Percentiles rank a stretch among this genome's conserved stretches.
phyloP scores from a whole-genome alignment of 1,284 basidiomycete genomes.

The Ceratobasidium sp. region DNA sequence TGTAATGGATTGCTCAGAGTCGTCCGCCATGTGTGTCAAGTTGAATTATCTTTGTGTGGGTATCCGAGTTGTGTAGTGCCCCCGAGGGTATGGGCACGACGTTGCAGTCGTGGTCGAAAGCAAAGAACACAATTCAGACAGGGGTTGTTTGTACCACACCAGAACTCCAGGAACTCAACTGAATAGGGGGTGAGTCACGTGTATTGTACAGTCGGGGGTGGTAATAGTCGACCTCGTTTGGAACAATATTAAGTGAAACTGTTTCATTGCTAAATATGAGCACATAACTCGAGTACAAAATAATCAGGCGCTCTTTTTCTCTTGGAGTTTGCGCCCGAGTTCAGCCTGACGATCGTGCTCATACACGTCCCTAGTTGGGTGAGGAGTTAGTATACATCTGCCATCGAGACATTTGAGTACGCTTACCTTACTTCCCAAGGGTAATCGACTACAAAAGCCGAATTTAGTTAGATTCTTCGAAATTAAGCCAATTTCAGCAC shows the following conservation, averaged over 20 bases:
- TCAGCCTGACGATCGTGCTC: conserved; percentile 77
- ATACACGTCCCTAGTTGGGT: conserved; percentile 73
- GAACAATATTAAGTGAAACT: conserved; percentile 1
- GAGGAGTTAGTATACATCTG: conserved; percentile 45
- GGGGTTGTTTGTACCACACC: neutral
- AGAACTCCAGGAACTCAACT: neutral
- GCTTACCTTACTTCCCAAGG: conserved; percentile 84
- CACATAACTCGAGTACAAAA: neutral
- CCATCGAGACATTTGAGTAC: conserved; percentile 44
- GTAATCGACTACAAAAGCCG: conserved; percentile 73
- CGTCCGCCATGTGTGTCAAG: conserved; percentile 24
- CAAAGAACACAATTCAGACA: neutral
- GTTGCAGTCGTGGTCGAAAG: conserved; percentile 13
- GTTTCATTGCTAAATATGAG: conserved; percentile 6
- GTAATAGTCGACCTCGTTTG: neutral
- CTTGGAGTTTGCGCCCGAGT: conserved; percentile 40
- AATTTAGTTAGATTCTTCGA: neutral
- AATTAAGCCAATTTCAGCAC: conserved; percentile 21
- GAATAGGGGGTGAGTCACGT: conserved; percentile 32
- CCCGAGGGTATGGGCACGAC: conserved; percentile 20
- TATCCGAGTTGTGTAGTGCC: conserved; percentile 2
- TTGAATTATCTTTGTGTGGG: conserved; percentile 14
- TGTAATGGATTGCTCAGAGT: conserved; percentile 7
- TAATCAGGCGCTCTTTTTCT: conserved; percentile 54
- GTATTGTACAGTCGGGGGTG: neutral